Base-by-base conservation (phyloP, 768 basidiomycete genomes). In the Suillus weaverae region DNA sequence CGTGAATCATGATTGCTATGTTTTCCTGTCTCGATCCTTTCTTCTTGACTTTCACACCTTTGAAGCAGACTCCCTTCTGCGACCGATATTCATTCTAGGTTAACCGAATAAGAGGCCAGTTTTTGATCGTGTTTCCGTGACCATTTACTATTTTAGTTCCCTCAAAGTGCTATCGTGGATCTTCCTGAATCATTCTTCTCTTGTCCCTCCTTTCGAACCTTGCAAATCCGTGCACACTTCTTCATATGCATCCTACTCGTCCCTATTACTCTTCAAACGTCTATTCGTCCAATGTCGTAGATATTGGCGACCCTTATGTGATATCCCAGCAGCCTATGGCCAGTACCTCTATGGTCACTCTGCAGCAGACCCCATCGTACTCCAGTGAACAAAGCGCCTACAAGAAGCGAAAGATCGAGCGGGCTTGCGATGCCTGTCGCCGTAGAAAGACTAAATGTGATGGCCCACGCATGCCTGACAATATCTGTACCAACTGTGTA, bases 391-490 rank as follows among this genome's bases (percentile, higher is more conserved):
- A 76, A 2, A n/a, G 64, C 7, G 26, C 41, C 9, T 74, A 65
- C 69, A 76, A 80, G 74, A 83, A 77, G 61, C 81, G 81, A 44
- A 85, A 81, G 71, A 78, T 82, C 20, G 83, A 85, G 39, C 78
- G 87, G 20, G 86, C 86, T 13, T 89, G 87, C 66, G 87, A 89
- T 69, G 79, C 78, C 36, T 89, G 87, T 68, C 77, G 87, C 18
- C 79, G 83, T 38, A 81, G 83, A 51, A 88, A 88, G 73, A 85
- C 84, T 46, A 84, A 82, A 69, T 89, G 87, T 69, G 86, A 88
- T 71, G 86, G 87, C 9, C 80, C 85, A 16, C 81, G 77, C 68
- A 83, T 81, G 78, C 71, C 74, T 5, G 78, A 82, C 63, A 81
- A 84, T 62, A 64, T 81, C 26, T 89, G 88, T 70, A 81, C 88